Evolutionary conservation across 441 rosid genomes (phyloP), one percentile per base, ranked within the genome.

Genomic region (Corymbia citriodora): DNA sequence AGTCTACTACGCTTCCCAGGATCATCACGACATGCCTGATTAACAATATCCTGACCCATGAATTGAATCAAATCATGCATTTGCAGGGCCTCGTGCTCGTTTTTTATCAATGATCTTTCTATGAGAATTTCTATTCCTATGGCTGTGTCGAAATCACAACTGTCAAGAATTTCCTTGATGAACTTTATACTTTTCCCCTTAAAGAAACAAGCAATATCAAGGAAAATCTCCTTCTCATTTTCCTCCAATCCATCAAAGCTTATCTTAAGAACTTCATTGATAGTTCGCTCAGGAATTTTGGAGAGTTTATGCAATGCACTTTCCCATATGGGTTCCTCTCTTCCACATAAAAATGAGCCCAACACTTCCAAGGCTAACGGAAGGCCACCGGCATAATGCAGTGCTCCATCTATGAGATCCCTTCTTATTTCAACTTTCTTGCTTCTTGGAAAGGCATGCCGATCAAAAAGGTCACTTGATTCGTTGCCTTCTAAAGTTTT

Each of bases 111-210:
- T n/a, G n/a, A 59, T 1, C 65, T 25, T 7, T 59, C n/a, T 0
- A 59, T 59, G 65, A 59, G 65, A 59, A 59, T 25, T 1, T 59
- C 65, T 11, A 59, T 11, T 25, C 65, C n/a, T 25, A 59, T 59
- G 16, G 3, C 2, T 25, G n/a, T 59, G 3, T 25, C 0, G 0
- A 59, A 25, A 25, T 0, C 65, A 59, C 7, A 25, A 14, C 8
- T 2, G 1, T 59, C 15, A 59, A 59, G 65, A 5, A 59, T 3
- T 10, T 59, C 15, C 0, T 59, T 1, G 29, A 59, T 59, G 14
- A 10, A 2, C 0, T 4, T 0, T 10, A 63, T 29, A 0, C 2
- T 1, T 0, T 29, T 1, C 0, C 72, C 72, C 33, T 13, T 63
- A n/a, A 63, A 14, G 19, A 63, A 63, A 63, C 36, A 63, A 14